Percentiles rank a stretch among this genome's conserved stretches.
These are phyloP conservation scores for Nemania sp. DNA, from an alignment of 2,329 filamentous ascomycete genomes.

Conservation along the genomic window DNA sequence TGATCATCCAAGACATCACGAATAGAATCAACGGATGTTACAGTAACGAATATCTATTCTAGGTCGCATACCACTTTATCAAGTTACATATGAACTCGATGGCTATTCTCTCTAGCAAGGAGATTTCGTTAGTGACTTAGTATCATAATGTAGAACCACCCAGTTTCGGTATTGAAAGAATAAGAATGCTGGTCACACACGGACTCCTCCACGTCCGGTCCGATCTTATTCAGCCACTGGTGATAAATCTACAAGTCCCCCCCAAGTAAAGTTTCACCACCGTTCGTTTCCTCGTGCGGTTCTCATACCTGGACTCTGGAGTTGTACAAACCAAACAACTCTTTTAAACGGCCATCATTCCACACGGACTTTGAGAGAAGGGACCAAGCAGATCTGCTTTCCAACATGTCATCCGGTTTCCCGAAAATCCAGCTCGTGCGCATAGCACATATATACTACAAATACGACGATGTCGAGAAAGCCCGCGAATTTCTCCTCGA, in stretches of 20 bases:
- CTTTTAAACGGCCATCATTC: background rate
- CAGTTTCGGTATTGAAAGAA: background rate
- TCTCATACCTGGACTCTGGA: background rate
- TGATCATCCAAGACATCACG: too few relatives aligned
- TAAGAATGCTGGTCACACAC: conserved; percentile 7
- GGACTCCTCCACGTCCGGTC: conserved; percentile 38
- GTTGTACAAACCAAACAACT: background rate
- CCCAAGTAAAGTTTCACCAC: too few relatives aligned
- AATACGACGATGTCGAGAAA: conserved; percentile 49
- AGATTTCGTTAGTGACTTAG: too few relatives aligned
- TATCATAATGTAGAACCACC: too few relatives aligned
- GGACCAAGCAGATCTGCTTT: background rate
- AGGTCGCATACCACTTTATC: too few relatives aligned
- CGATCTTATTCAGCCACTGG: conserved; percentile 27
- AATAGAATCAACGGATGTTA: too few relatives aligned
- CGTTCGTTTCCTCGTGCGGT: background rate
- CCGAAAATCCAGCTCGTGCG: conserved; percentile 39
- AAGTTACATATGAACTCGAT: too few relatives aligned
- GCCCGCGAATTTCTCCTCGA: conserved; percentile 51
- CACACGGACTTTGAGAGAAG: background rate
- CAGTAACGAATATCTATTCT: too few relatives aligned
- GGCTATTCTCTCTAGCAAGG: too few relatives aligned
- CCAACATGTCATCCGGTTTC: conserved; percentile 33
- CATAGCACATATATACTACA: conserved; percentile 53
- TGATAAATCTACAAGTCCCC: too few relatives aligned